Evolutionary conservation across 1,284 basidiomycete species (phyloP), one percentile per base, ranked within the genome.

Genomic region (Cryptococcus sp.): DNA sequence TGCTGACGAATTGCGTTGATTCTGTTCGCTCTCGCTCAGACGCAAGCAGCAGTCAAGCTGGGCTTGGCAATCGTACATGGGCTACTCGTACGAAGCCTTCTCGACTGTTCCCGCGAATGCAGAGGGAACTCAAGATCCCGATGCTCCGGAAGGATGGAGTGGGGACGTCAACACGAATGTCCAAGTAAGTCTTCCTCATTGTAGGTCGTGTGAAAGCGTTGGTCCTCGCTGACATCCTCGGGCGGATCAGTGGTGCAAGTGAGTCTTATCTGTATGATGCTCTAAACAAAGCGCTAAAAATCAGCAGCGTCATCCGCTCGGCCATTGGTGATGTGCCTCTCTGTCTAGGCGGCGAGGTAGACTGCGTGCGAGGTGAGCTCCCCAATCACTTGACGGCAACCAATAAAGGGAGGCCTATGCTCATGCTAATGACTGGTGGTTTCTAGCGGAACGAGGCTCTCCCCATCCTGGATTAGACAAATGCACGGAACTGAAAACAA

Each of bases 401-500:
- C 13, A 2, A 19, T 45, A n/a, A n/a, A n/a, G n/a, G n/a, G n/a
- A 45, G 3, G 19, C 41, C 7, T 42, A n/a, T 45, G 42, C 42
- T 8, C 42, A 22, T 45, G n/a, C 42, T 19, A 6, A n/a, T 5
- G 39, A 41, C 39, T 41, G 39, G n/a, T n/a, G n/a, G n/a, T n/a
- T 41, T 41, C 47, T 51, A 70, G 71, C 66, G 4, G 56, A 60
- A 19, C 46, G 51, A 40, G 62, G 67, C n/a, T 39, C 42, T 19
- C 61, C 66, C 1, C 66, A 77, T 61, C 75, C 75, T 2, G 75
- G 75, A 1, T 70, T 77, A 45, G 58, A 62, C 7, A 65, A 68
- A 19, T 88, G 90, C 69, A 86, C 98, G 11, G 95, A 99, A 75
- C 82, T 99, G 61, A 99, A 98, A 80, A 98, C 95, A 1, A 94